Base-by-base conservation (phyloP, 148 eudicot genomes). In the Fagopyrum homotropicum region DNA sequence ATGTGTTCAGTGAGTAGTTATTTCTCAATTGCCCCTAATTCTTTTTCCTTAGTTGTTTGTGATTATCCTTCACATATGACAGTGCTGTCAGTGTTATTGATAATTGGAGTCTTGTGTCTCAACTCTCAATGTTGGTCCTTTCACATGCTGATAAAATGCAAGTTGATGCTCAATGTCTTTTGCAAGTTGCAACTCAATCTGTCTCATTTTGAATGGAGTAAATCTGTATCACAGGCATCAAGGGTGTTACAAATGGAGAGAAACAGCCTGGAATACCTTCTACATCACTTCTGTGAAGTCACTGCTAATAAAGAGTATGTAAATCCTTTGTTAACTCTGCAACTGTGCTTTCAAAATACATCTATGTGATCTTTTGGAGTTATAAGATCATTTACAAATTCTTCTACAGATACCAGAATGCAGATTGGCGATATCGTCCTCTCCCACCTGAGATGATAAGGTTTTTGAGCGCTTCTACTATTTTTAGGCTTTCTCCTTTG, bases 341-440 rank as follows among this genome's bases (percentile, higher is more conserved):
- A 66, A 66, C 2, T 43, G 45, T 66, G 17, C 70, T 73, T 4
- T 4, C 44, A 69, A 74, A 26, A 63, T 76, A 57, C 7, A 16
- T 75, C 3, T 66, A 14, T 66, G 70, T 35, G 46, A 14, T 66
- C 46, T 66, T n/a, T 14, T 15, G 19, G 71, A 40, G 9, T 66
- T 40, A 30, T 35, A 63, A 30, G 45, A 63, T 63, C 47, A 66
- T 17, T 43, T 66, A 6, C 14, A 17, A 43, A 66, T 35, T 60
- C 73, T 63, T 68, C 44, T 79, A 76, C 89, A 93, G 98, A 80
- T 95, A 95, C 87, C 99, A 95, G 80, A 92, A 83, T 83, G 99
- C 99, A 76, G 99, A 95, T 79, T 95, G 99, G 99, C 88, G 99
- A 80, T 78, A 92, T 72, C 97, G 99, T 45, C 99, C 99, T 75